Conservation (phyloP, 371 early-diverging fungal species). For the Rozella allomycis region DNA sequence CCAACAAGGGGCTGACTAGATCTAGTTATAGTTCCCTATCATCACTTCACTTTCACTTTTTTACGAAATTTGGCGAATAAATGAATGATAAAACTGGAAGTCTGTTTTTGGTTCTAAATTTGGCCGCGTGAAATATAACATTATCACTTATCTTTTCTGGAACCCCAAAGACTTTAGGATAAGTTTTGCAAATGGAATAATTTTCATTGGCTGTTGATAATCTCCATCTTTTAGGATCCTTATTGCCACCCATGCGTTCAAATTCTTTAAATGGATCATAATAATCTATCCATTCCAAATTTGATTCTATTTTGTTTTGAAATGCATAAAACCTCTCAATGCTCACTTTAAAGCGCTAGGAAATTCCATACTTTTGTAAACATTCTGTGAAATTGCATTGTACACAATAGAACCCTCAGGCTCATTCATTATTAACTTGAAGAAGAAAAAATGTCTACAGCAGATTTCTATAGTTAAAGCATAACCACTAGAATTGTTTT, state of each 20-base stretch:
- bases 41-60: neutral
- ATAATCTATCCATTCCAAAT: no score
- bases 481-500: no score
- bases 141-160: constrained; percentile 73
- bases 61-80: neutral
- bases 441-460: no score
- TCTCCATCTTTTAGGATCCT: neutral
- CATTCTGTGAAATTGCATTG: no score
- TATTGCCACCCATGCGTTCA: neutral
- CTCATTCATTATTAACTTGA: no score
- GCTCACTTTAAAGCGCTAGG: no score
- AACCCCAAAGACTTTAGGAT: constrained; percentile 59
- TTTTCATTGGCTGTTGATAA: neutral
- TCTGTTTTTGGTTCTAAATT: constrained; percentile 70
- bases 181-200: constrained; percentile 56
- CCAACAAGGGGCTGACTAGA: constrained; percentile 89
- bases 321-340: no score
- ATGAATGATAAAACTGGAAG: constrained; percentile 38
- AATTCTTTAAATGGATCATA: no score
- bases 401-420: no score
- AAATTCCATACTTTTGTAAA: no score
- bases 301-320: no score
- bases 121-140: constrained; percentile 62
- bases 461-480: no score
- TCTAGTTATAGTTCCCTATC: constrained; percentile 67